These are phyloP conservation scores for Ploettnerulaceae sp. DNA, from an alignment of 2,329 filamentous ascomycete species.

Conservation along the genomic window DNA sequence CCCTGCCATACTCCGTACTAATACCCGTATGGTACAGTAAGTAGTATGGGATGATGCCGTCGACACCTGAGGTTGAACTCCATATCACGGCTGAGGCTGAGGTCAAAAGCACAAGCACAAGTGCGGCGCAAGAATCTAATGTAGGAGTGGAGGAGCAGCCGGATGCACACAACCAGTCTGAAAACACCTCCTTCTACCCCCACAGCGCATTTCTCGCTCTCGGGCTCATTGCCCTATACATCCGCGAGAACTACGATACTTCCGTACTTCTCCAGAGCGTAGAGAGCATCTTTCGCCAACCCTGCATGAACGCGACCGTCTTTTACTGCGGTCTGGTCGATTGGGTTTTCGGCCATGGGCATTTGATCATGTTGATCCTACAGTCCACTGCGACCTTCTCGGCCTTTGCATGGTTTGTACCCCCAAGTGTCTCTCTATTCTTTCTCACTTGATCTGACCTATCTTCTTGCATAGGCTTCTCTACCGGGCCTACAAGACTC, in stretches of 20 bases:
- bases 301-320: slow-evolving; percentile 34
- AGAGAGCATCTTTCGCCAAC: slow-evolving; percentile 4
- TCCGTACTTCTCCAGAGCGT: background rate
- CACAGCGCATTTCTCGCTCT: background rate
- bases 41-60: too few relatives aligned
- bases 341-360: slow-evolving; percentile 35
- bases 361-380: slow-evolving; percentile 22
- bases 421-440: background rate
- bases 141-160: background rate
- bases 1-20: too few relatives aligned
- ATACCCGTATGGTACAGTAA: too few relatives aligned
- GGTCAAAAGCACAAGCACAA: background rate
- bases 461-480: slow-evolving; percentile 57
- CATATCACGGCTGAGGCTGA: too few relatives aligned
- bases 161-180: background rate
- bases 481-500: slow-evolving; percentile 79
- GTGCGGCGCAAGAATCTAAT: slow-evolving; percentile 1
- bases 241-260: background rate
- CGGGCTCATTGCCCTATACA: background rate
- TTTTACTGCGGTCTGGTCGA: slow-evolving; percentile 31
- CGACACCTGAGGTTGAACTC: background rate
- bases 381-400: slow-evolving; percentile 33
- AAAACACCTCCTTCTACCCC: background rate
- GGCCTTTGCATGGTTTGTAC: slow-evolving; percentile 31
- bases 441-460: slow-evolving; percentile 9